Evolutionary conservation across 176 grass and related monocot species (phyloP).

Genomic region (Pharus latifolius): DNA sequence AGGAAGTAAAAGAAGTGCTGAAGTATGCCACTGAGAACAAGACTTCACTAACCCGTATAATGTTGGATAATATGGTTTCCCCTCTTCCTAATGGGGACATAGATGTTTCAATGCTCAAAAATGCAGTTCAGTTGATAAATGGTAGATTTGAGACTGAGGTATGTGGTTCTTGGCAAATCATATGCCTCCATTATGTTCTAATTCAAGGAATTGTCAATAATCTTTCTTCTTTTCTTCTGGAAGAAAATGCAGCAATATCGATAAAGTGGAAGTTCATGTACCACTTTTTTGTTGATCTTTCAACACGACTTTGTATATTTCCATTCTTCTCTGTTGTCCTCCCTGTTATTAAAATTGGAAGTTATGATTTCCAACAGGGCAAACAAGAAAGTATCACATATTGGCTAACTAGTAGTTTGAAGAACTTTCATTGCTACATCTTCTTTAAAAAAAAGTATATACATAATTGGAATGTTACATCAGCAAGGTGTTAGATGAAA

Average conservation of each 20-base stretch:
- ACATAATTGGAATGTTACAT: no score
- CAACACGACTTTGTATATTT: background rate
- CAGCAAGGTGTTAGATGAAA: background rate
- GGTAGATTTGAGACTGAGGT: constrained; percentile 96
- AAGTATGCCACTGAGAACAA: constrained; percentile 57
- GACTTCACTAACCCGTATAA: constrained; percentile 79
- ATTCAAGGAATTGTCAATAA: background rate
- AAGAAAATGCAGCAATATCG: no score
- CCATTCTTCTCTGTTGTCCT: background rate
- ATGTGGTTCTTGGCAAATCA: background rate
- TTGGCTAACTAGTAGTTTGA: background rate
- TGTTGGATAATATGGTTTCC: constrained; percentile 96
- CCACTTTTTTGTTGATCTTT: background rate
- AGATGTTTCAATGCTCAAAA: constrained; percentile 92
- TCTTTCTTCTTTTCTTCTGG: no score
- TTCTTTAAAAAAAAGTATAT: no score
- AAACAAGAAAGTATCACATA: background rate
- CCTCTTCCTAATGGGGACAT: constrained; percentile 67
- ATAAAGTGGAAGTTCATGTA: no score
- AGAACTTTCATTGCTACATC: no score
- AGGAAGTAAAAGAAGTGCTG: constrained; percentile 75
- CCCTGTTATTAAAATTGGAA: background rate
- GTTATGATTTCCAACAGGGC: background rate
- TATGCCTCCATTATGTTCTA: background rate
- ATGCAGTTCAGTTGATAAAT: constrained; percentile 78